These are phyloP conservation scores for Flaveria bidentis DNA, from an alignment of 129 eudicot genomes.

Conservation along the genomic window DNA sequence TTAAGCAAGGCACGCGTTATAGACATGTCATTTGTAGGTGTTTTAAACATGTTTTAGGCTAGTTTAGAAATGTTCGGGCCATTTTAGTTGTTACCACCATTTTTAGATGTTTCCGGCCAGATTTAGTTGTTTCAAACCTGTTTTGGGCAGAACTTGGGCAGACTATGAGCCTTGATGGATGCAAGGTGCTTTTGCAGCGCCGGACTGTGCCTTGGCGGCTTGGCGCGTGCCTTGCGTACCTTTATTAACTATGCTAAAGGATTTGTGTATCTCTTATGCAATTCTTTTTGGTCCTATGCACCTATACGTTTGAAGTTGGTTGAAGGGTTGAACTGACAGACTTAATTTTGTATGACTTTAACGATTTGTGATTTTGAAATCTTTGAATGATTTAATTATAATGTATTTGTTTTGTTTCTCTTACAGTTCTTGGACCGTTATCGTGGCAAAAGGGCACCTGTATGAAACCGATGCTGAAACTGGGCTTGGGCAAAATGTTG, in stretches of 20 bases:
- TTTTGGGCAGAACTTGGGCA: too few relatives aligned
- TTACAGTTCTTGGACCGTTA: conserved; percentile 35
- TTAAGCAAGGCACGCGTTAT: too few relatives aligned
- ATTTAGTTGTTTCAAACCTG: too few relatives aligned
- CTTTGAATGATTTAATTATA: not conserved
- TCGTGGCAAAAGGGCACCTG: conserved; percentile 40
- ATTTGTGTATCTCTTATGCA: not conserved
- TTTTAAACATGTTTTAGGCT: too few relatives aligned
- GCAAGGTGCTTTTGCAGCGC: too few relatives aligned
- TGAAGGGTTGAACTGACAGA: not conserved
- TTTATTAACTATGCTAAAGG: not conserved
- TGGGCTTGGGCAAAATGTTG: conserved; percentile 15
- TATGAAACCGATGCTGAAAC: conserved; percentile 16
- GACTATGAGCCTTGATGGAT: too few relatives aligned
- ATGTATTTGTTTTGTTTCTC: not conserved
- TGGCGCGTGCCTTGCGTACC: too few relatives aligned
- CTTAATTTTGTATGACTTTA: not conserved
- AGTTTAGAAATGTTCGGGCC: too few relatives aligned
- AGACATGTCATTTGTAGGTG: too few relatives aligned
- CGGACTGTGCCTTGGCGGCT: too few relatives aligned
- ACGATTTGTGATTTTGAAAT: not conserved
- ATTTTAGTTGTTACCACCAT: too few relatives aligned
- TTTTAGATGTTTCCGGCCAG: too few relatives aligned
- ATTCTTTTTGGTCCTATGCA: not conserved
- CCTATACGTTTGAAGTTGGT: not conserved